Base-by-base conservation (phyloP, 1,139 yeast genomes). In the Suhomyces atakaporum region DNA sequence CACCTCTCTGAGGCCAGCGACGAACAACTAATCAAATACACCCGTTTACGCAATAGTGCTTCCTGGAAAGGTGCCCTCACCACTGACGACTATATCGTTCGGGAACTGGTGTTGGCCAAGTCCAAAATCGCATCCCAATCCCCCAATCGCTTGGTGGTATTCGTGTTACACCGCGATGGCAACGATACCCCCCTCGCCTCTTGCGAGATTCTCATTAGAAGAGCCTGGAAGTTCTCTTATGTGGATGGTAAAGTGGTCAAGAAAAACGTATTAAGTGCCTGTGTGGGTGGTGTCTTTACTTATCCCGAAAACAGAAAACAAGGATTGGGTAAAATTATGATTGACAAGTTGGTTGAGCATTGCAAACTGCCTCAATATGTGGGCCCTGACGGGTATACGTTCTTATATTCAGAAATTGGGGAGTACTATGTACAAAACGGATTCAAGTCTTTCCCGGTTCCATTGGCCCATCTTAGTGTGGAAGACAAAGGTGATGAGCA, bases 401-500 rank as follows among this genome's bases (percentile, higher is more conserved):
- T 72, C 39, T 65, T 84, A 41, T 84, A 84, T 66, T 81, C 89
- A 23, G 94, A 84, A 51, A 73, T 85, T 25, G 90, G 88, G 5
- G 80, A 79, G 39, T 84, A 76, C 56, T 84, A 84, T 54, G 56
- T 66, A 23, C 63, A 67, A 39, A 69, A 73, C 48, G 94, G 87
- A 2, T 84, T 79, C 56, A 60, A 64, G 27, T 71, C 81, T 2
- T 56, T 63, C 38, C 75, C 66, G 26, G 76, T 78, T 7, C 79
- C 66, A 5, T 67, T 51, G 47, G 62, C 51, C 62, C 38, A 55
- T 21, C 43, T 63, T 5, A 32, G 45, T 15, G 25, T 49, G 14
- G 32, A 30, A 10, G 39, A 25, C 8, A 21, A 32, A 5, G 37
- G 36, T 16, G 45, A 39, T 11, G 37, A 35, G 14, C 37, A 36